A percentile compares a stretch with the other conserved stretches of the same genome.
phyloP scores from a whole-genome alignment of 169 alveolate genomes.

The Neospora caninum region DNA sequence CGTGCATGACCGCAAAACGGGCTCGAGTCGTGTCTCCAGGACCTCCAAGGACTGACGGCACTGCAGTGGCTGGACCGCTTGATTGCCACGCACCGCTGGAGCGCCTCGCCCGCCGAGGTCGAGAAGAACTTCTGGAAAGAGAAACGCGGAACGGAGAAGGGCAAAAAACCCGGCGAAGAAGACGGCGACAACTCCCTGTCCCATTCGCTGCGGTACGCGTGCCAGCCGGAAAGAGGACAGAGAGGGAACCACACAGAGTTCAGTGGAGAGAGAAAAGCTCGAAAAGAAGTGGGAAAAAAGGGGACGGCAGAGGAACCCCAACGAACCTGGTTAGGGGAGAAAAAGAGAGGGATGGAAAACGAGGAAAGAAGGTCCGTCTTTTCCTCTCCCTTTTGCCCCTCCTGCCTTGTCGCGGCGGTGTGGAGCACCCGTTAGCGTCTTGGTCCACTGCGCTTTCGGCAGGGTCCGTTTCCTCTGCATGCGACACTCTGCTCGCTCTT shows the following conservation, averaged over 20 bases:
- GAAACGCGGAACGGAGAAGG: not conserved
- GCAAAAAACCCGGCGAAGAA: not conserved
- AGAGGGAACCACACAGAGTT: not conserved
- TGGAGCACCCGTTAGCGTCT: not conserved
- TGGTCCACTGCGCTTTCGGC: not conserved
- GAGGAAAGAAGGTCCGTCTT: not conserved
- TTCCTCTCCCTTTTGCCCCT: not conserved
- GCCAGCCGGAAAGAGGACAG: not conserved
- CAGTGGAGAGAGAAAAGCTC: not conserved
- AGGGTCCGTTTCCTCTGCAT: too few species aligned
- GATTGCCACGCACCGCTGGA: constrained; percentile 59
- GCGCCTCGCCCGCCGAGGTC: constrained; percentile 37
- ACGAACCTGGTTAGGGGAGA: not conserved
- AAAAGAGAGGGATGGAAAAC: not conserved
- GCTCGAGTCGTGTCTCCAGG: constrained; percentile 3
- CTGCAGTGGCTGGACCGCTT: constrained; percentile 64
- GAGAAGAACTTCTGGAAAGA: constrained; percentile 43
- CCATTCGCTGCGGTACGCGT: constrained; percentile 49
- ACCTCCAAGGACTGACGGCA: constrained; percentile 59
- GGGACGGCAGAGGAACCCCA: not conserved
- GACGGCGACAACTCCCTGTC: not conserved
- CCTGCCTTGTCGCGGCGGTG: not conserved
- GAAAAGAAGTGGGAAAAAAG: not conserved
- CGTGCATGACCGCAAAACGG: too few species aligned
- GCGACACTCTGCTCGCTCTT: too few species aligned